These are phyloP conservation scores for Metschnikowia cerradonensis DNA, from an alignment of 805 yeast species.

Conservation along the genomic window DNA sequence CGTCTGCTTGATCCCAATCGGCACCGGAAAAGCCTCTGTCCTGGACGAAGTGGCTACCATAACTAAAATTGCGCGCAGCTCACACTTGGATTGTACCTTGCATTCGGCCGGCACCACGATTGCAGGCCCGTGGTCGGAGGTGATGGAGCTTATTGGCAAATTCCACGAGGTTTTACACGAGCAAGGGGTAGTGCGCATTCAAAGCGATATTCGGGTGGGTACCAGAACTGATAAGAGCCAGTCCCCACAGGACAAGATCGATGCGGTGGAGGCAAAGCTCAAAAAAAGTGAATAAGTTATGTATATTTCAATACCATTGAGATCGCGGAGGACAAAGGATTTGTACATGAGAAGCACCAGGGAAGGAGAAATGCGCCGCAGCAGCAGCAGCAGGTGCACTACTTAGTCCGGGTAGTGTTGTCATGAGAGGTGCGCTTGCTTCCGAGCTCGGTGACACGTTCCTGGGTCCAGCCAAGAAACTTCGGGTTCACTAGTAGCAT, in stretches of 20 bases:
- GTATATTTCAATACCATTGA: background rate
- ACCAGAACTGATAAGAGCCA: constrained; percentile 76
- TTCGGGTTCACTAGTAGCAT: constrained; percentile 54
- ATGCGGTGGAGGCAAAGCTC: constrained; percentile 53
- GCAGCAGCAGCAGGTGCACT: background rate
- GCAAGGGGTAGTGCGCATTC: constrained; percentile 71
- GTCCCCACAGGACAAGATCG: constrained; percentile 68
- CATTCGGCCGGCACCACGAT: constrained; percentile 93
- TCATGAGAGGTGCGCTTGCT: background rate
- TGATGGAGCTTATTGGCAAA: constrained; percentile 71
- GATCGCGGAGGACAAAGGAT: no score
- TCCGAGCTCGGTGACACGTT: constrained; percentile 23
- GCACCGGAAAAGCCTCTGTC: constrained; percentile 73
- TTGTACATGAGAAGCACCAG: no score
- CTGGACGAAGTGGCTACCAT: constrained; percentile 75
- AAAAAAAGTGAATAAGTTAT: constrained; percentile 4
- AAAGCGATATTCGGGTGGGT: constrained; percentile 83
- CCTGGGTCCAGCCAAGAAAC: constrained; percentile 53
- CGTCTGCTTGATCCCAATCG: constrained; percentile 82
- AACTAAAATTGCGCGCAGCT: constrained; percentile 57
- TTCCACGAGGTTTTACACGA: constrained; percentile 68
- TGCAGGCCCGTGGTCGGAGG: constrained; percentile 92
- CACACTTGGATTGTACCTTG: constrained; percentile 61
- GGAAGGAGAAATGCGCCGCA: no score
- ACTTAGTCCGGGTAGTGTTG: background rate